Evolutionary conservation across 2,329 filamentous ascomycete species (phyloP).

Genomic region (Xylaria polymorpha): DNA sequence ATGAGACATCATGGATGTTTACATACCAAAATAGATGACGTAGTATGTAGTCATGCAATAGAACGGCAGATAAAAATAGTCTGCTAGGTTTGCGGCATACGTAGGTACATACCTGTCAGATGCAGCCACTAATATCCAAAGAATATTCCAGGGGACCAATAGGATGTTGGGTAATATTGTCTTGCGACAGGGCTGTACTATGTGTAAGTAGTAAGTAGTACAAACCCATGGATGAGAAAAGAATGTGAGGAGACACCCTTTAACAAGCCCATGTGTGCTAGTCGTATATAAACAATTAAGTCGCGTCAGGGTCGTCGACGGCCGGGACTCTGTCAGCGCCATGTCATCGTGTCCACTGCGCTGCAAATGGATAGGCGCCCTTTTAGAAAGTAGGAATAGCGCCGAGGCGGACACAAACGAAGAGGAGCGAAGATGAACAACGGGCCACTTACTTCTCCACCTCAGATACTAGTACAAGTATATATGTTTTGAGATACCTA

Average conservation of each 20-base stretch:
- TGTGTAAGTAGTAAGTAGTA: background rate
- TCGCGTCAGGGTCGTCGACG: slow-evolving; percentile 7
- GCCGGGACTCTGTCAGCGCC: slow-evolving; percentile 17
- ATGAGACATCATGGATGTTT: background rate
- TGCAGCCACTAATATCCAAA: slow-evolving; percentile 4
- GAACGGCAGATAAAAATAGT: slow-evolving; percentile 14
- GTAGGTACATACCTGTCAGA: background rate
- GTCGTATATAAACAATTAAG: slow-evolving; percentile 10
- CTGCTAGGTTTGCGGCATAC: background rate
- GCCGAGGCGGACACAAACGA: slow-evolving; percentile 8
- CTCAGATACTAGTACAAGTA: background rate
- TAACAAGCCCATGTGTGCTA: background rate
- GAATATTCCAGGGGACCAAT: slow-evolving; percentile 12
- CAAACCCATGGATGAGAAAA: background rate
- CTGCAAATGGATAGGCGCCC: slow-evolving; percentile 28
- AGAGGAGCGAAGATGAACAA: slow-evolving; percentile 15
- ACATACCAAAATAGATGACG: slow-evolving; percentile 34
- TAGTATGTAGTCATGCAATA: background rate
- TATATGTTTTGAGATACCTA: background rate
- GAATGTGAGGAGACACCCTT: background rate
- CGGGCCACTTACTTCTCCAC: slow-evolving; percentile 24
- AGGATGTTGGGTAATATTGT: background rate
- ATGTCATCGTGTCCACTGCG: slow-evolving; percentile 33
- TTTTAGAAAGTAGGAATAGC: slow-evolving; percentile 14
- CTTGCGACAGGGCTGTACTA: background rate